Conservation (phyloP, 23 red algal species). For the Gracilaria domingensis region DNA sequence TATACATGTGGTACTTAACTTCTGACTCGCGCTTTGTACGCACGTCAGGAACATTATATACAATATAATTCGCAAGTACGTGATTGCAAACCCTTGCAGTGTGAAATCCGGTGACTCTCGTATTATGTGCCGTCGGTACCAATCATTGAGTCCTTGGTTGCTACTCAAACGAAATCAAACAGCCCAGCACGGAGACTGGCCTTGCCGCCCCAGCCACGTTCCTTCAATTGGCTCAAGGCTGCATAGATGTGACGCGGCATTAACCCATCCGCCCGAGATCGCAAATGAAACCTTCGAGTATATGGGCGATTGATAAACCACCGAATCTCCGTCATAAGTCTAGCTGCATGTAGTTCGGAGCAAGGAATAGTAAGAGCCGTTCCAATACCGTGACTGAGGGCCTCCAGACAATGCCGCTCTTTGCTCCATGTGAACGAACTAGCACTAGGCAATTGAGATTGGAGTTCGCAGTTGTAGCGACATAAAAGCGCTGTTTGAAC, state of each 20-base stretch:
- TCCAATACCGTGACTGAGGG: background rate
- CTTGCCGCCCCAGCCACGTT: constrained; percentile 2
- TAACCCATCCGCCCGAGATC: background rate
- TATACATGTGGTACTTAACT: background rate
- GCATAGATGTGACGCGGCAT: constrained; percentile 1
- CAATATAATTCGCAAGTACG: no score
- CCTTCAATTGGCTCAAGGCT: background rate
- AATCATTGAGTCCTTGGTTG: background rate
- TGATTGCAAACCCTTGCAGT: background rate
- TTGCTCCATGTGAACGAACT: background rate
- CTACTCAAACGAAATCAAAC: background rate
- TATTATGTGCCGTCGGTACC: no score
- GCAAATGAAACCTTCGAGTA: background rate
- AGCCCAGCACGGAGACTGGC: background rate
- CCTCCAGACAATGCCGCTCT: background rate
- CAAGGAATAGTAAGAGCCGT: constrained; percentile 22
- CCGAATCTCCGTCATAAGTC: background rate
- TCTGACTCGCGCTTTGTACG: background rate
- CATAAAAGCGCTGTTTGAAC: constrained; percentile 19
- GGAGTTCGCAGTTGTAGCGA: background rate
- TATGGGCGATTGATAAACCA: background rate
- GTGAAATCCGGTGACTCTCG: no score
- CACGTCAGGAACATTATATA: background rate
- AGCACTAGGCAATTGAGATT: background rate
- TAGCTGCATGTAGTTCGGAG: background rate